A percentile compares a stretch with the other conserved stretches of the same genome.
phyloP scores from a whole-genome alignment of 306 rosid species.

The Luffa aegyptiaca region DNA sequence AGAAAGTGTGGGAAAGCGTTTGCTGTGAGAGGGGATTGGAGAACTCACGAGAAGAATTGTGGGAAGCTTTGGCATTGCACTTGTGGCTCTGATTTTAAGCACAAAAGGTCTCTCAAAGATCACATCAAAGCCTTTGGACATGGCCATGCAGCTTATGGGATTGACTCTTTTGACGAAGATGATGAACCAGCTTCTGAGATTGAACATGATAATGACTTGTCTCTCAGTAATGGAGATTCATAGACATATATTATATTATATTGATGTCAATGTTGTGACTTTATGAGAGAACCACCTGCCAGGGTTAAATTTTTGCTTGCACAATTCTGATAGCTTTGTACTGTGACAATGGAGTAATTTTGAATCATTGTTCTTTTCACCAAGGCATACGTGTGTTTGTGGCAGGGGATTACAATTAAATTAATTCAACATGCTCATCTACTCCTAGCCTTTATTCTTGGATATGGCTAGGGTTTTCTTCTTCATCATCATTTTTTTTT shows the following conservation, averaged over 20 bases:
- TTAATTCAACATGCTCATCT: not conserved
- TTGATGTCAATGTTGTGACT: not conserved
- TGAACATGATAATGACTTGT: slow-evolving; percentile 42
- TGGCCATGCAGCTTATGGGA: slow-evolving; percentile 64
- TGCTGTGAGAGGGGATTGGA: slow-evolving; percentile 95
- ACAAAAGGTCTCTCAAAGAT: slow-evolving; percentile 83
- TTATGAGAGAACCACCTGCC: not conserved
- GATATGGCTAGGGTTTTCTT: not conserved
- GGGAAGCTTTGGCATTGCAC: slow-evolving; percentile 94
- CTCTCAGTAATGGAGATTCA: slow-evolving; percentile 7
- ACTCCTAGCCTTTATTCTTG: not conserved
- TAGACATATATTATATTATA: not conserved
- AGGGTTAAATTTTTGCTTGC: not conserved
- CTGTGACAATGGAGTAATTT: not conserved
- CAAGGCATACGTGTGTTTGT: not conserved
- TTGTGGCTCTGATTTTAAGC: slow-evolving; percentile 93
- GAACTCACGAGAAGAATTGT: slow-evolving; percentile 94
- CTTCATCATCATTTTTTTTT: not conserved
- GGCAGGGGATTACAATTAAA: too few relatives aligned
- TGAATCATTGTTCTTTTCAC: not conserved
- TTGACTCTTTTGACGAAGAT: slow-evolving; percentile 47
- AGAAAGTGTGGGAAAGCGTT: slow-evolving; percentile 84
- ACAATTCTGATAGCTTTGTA: not conserved
- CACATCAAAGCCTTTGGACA: slow-evolving; percentile 84
- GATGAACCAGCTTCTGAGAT: slow-evolving; percentile 56